Percentiles rank a stretch among this genome's conserved stretches.
Conservation (phyloP, 2,329 filamentous ascomycete genomes). For the Alternaria triticina region DNA sequence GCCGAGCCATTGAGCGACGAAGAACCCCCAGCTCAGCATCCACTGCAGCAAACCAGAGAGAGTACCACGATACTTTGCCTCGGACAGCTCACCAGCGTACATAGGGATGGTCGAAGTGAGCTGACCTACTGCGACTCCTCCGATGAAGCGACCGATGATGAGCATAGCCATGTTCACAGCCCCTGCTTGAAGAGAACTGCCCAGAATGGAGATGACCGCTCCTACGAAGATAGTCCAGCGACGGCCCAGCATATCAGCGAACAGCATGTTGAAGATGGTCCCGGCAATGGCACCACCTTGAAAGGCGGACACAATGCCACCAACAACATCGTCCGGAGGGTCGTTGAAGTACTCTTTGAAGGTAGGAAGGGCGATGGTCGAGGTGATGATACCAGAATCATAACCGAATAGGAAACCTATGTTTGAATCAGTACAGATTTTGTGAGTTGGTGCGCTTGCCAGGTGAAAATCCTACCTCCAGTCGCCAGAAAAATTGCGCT, state of each 20-base stretch:
- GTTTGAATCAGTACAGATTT: neutral
- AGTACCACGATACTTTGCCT: slow-evolving; percentile 51
- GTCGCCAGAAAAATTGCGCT: slow-evolving; percentile 27
- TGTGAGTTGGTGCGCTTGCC: neutral
- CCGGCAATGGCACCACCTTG: slow-evolving; percentile 41
- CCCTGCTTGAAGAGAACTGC: slow-evolving; percentile 57
- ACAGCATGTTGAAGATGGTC: slow-evolving; percentile 34
- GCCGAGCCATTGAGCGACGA: slow-evolving; percentile 49
- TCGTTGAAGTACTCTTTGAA: slow-evolving; percentile 39
- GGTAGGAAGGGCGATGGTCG: slow-evolving; percentile 35
- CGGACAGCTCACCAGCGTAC: slow-evolving; percentile 41
- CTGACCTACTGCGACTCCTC: slow-evolving; percentile 56
- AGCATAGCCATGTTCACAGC: slow-evolving; percentile 54
- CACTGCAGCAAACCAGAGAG: slow-evolving; percentile 65
- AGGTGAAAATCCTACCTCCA: slow-evolving; percentile 9
- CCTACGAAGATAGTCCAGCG: slow-evolving; percentile 42
- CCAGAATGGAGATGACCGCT: slow-evolving; percentile 56
- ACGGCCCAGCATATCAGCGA: slow-evolving; percentile 4
- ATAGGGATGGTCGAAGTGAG: slow-evolving; percentile 18
- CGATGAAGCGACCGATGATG: slow-evolving; percentile 58
- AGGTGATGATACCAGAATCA: slow-evolving; percentile 44
- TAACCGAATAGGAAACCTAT: slow-evolving; percentile 37
- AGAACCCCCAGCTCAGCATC: slow-evolving; percentile 49
- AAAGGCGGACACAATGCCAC: slow-evolving; percentile 49
- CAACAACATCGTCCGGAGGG: slow-evolving; percentile 28